These are phyloP conservation scores for Sophora flavescens DNA, from an alignment of 306 rosid genomes.

Conservation along the genomic window DNA sequence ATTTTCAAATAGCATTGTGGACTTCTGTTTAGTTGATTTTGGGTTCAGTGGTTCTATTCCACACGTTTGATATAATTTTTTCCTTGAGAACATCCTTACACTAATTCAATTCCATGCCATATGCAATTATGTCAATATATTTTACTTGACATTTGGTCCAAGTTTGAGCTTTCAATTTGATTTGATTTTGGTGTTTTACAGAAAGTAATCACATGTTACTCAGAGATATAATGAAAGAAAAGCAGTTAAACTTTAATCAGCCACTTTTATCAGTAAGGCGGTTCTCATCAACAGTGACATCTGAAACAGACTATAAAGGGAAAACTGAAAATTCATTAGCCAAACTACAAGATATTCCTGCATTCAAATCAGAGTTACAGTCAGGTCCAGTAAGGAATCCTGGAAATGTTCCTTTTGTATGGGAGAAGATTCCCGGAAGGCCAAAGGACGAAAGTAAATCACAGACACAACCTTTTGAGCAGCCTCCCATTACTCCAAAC, in stretches of 20 bases:
- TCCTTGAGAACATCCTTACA: neutral
- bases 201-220: constrained; percentile 51
- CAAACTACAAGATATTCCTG: constrained; percentile 60
- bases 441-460: constrained; percentile 72
- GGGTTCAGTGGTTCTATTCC: constrained; percentile 1
- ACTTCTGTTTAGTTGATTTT: neutral
- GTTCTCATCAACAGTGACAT: constrained; percentile 55
- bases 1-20: neutral
- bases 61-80: neutral
- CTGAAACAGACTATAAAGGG: constrained; percentile 54
- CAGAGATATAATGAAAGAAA: constrained; percentile 77
- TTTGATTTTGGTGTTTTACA: constrained; percentile 47
- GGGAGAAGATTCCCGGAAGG: constrained; percentile 90
- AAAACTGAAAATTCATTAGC: constrained; percentile 55
- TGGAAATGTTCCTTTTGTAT: constrained; percentile 82
- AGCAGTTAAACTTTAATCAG: constrained; percentile 76
- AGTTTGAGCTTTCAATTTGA: constrained; percentile 37
- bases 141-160: constrained; percentile 27
- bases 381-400: constrained; percentile 82
- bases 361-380: constrained; percentile 77
- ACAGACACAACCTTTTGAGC: constrained; percentile 36
- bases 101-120: constrained; percentile 26
- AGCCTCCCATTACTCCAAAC: constrained; percentile 59
- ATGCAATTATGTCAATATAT: neutral
- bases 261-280: constrained; percentile 95